Conservation (phyloP, 768 basidiomycete species). For the Suillus fuscotomentosus region DNA sequence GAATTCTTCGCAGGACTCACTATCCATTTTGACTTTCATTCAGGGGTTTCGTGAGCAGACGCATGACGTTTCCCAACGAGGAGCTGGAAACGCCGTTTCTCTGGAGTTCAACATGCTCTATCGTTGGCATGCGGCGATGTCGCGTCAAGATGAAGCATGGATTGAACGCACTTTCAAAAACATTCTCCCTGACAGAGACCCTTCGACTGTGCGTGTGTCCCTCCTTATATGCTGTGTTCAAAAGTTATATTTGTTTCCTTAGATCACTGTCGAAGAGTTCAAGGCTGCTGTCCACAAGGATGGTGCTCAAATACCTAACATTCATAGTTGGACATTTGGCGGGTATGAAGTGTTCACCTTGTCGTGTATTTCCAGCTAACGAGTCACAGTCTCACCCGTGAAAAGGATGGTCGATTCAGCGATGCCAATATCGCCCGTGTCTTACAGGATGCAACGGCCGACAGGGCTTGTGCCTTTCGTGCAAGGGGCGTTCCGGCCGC, state of each 20-base stretch:
- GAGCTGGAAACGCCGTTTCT: conserved; percentile 74
- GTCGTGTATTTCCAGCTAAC: neutral
- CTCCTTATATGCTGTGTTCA: neutral
- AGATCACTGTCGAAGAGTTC: conserved; percentile 24
- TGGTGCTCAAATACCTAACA: conserved; percentile 11
- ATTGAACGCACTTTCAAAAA: conserved; percentile 44
- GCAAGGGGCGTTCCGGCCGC: conserved; percentile 69
- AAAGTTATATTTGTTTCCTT: neutral
- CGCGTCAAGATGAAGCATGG: conserved; percentile 55
- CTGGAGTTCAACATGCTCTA: conserved; percentile 69
- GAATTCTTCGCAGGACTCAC: neutral
- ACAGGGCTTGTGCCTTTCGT: conserved; percentile 58
- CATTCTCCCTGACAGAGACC: conserved; percentile 41
- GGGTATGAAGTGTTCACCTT: conserved; percentile 30
- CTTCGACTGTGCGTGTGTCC: conserved; percentile 33
- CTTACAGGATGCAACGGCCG: conserved; percentile 59
- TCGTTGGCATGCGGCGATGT: conserved; percentile 66
- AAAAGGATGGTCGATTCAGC: conserved; percentile 51
- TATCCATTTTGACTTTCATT: conserved; percentile 1
- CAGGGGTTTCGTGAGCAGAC: conserved; percentile 49
- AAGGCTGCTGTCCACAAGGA: conserved; percentile 13
- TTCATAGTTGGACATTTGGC: conserved; percentile 55
- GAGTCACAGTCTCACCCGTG: conserved; percentile 45
- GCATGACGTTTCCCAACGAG: conserved; percentile 58
- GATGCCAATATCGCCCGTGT: conserved; percentile 63